Evolutionary conservation across 2,329 filamentous ascomycete species (phyloP).

Genomic region (Fusarium circinatum): DNA sequence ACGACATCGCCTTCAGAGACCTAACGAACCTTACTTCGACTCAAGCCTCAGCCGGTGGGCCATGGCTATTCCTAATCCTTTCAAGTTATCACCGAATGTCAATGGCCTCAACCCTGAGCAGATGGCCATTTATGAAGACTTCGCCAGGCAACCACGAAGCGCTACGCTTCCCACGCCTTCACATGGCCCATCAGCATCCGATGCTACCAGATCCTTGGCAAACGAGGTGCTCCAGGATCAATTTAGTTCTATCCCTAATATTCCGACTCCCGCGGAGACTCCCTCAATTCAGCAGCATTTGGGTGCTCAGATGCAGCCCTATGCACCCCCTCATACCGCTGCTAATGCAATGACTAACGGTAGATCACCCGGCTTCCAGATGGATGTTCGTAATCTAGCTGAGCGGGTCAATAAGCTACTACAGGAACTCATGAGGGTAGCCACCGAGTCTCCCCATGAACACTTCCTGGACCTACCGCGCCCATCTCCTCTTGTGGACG

Average conservation of each 20-base stretch:
- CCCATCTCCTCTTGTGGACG: conserved; percentile 68
- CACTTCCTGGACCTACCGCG: conserved; percentile 69
- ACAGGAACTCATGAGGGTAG: conserved; percentile 65
- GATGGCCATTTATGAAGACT: conserved; percentile 96
- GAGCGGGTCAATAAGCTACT: conserved; percentile 69
- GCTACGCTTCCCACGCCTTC: conserved; percentile 63
- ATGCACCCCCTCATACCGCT: conserved; percentile 62
- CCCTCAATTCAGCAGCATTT: conserved; percentile 63
- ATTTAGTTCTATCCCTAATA: conserved; percentile 64
- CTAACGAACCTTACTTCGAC: conserved; percentile 87
- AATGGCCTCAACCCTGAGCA: conserved; percentile 88
- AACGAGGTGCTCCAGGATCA: conserved; percentile 73
- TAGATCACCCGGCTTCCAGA: conserved; percentile 57
- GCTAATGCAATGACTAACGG: conserved; percentile 58
- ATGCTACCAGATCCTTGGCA: conserved; percentile 69
- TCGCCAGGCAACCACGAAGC: conserved; percentile 83
- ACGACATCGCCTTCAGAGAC: conserved; percentile 77
- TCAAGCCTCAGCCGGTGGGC: conserved; percentile 88
- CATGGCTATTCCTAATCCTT: conserved; percentile 92
- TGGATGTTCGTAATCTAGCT: conserved; percentile 63
- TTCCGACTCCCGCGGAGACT: conserved; percentile 70
- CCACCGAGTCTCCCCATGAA: conserved; percentile 64
- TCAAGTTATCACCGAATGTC: conserved; percentile 78
- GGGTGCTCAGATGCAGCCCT: conserved; percentile 64
- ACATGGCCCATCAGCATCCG: conserved; percentile 68